phyloP scores from a whole-genome alignment of 2,329 filamentous ascomycete genomes.

The Parastagonospora avenae region DNA sequence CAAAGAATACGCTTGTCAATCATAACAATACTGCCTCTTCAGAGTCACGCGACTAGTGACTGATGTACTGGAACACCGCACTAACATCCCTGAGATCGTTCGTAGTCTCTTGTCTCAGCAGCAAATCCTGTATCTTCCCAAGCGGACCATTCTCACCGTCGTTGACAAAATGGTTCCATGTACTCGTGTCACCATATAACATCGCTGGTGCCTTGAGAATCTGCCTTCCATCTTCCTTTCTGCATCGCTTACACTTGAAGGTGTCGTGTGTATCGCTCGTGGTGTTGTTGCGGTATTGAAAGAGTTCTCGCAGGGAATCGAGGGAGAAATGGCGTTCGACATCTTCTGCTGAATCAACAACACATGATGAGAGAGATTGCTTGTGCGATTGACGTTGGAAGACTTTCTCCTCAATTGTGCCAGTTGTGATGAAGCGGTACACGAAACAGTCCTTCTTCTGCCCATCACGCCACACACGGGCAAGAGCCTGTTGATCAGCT shows the following conservation, averaged over 20 bases:
- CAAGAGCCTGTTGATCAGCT: constrained; percentile 94
- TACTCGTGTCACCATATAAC: constrained; percentile 96
- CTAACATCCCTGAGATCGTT: constrained; percentile 74
- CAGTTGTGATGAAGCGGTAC: constrained; percentile 98
- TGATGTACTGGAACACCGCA: constrained; percentile 98
- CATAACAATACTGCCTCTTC: no score
- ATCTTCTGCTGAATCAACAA: constrained; percentile 95
- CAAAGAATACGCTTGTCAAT: no score
- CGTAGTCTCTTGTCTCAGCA: constrained; percentile 82
- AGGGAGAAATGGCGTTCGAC: constrained; percentile 96
- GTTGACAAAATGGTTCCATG: constrained; percentile 98
- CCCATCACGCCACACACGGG: constrained; percentile 97
- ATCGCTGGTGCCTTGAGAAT: constrained; percentile 89
- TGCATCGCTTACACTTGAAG: constrained; percentile 97
- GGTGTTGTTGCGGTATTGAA: constrained; percentile 86
- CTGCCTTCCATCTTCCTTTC: constrained; percentile 79
- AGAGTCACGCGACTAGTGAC: constrained; percentile 57
- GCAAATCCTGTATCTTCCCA: constrained; percentile 83
- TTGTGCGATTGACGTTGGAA: constrained; percentile 99
- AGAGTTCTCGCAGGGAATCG: constrained; percentile 88
- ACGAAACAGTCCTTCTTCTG: constrained; percentile 99
- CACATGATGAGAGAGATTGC: constrained; percentile 92
- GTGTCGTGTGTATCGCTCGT: constrained; percentile 96
- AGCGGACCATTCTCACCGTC: constrained; percentile 69
- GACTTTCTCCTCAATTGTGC: constrained; percentile 98